Base-by-base conservation (phyloP, 225 moss, liverwort and hornwort genomes). In the Neckera pumila region DNA sequence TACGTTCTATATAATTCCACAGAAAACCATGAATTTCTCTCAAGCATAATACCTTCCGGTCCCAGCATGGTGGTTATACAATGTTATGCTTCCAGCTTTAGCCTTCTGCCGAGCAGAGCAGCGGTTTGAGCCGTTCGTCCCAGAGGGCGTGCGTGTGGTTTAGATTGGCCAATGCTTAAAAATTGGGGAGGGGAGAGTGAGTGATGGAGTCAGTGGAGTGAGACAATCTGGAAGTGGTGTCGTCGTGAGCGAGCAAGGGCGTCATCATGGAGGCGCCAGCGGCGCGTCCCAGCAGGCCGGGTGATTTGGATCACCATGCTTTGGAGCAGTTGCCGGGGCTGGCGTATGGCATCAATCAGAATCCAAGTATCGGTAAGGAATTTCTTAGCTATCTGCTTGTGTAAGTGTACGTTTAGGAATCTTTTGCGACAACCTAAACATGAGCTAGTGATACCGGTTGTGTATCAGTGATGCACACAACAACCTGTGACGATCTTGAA, bases 301-400 rank as follows among this genome's bases (percentile, higher is more conserved):
- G 90, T 59, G 87, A 91, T 85, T 89, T 93, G 92, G 90, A 88
- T 14, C 93, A 93, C 34, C 85, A 54, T 91, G 89, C 91, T 63
- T 82, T 92, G 91, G 93, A 93, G 88, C 92, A 93, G 88, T 81
- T 93, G 67, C 92, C 92, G 11, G 87, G 87, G 8, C 51, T 90
- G 36, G 90, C 76, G 9, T 92, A 75, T 64, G 85, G 87, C 9
- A 87, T 93, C 88, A 91, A 91, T 51, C 91, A 93, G 7, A 90
- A 91, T 71, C 92, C 93, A 17, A 58, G 85, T 43, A 76, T 84
- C 45, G 89, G 93, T 93, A 26, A 82, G 93, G 43, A 31, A 47
- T 14, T 53, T 47, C 6, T 30, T 45, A 33, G 31, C 45, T 45
- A 30, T 60, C 30, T 80, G 11, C 60, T 58, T 60, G 19, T 80